Conservation (phyloP, 305 asterid species). For the Withania somnifera region DNA sequence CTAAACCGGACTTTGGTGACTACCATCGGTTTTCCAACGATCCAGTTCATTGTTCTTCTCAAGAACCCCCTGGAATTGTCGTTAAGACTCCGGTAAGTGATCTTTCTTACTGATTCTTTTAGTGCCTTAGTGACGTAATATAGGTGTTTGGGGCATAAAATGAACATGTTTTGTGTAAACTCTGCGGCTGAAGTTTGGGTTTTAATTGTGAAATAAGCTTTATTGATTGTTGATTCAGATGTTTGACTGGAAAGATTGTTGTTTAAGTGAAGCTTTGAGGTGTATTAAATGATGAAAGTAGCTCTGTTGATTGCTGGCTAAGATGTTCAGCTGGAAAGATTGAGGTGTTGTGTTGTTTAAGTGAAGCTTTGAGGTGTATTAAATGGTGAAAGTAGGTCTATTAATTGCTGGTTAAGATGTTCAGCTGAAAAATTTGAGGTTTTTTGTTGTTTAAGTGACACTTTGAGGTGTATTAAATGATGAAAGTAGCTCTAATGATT, state of each 20-base stretch:
- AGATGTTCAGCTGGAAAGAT: too few species aligned
- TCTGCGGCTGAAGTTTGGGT: not conserved
- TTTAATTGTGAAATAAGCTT: too few species aligned
- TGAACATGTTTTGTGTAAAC: not conserved
- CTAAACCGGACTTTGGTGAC: conserved; percentile 72
- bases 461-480: not conserved
- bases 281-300: too few species aligned
- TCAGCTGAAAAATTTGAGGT: not conserved
- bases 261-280: too few species aligned
- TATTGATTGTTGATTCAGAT: too few species aligned
- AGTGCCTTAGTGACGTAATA: not conserved
- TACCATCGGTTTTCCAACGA: conserved; percentile 60
- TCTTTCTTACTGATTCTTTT: conserved; percentile 12
- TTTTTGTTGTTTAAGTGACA: conserved; percentile 11
- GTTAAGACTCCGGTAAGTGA: conserved; percentile 71
- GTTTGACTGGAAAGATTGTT: too few species aligned
- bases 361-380: not conserved
- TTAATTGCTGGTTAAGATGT: too few species aligned
- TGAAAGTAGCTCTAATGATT: not conserved
- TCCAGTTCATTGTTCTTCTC: conserved; percentile 23
- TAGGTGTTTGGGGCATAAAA: not conserved
- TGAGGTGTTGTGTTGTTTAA: conserved; percentile 14
- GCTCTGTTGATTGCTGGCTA: too few species aligned
- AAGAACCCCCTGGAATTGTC: conserved; percentile 43
- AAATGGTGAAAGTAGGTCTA: too few species aligned